These are phyloP conservation scores for Aspergillus egyptiacus DNA, from an alignment of 495 filamentous ascomycete genomes.

Conservation along the genomic window DNA sequence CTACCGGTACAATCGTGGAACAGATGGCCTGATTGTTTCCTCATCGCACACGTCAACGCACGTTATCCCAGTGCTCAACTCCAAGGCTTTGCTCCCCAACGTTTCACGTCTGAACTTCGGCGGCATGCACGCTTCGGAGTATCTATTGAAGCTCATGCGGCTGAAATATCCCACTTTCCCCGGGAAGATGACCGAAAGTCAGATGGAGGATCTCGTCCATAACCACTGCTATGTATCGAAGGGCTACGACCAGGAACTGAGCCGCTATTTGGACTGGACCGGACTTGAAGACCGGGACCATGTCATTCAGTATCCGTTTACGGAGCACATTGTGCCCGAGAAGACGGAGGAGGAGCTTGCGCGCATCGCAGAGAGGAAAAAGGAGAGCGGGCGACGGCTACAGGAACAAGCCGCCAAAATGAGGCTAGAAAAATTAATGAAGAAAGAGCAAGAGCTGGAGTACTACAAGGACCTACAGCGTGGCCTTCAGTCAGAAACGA, in stretches of 20 bases:
- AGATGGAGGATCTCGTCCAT: constrained; percentile 78
- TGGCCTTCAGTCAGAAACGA: constrained; percentile 60
- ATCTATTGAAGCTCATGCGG: constrained; percentile 77
- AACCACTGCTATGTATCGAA: constrained; percentile 87
- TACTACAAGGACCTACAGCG: constrained; percentile 81
- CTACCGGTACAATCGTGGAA: constrained; percentile 84
- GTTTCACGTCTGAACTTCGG: constrained; percentile 93
- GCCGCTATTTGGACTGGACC: constrained; percentile 72
- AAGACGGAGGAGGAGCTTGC: constrained; percentile 92
- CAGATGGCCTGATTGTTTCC: constrained; percentile 82
- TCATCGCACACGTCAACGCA: constrained; percentile 92
- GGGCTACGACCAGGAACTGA: constrained; percentile 73
- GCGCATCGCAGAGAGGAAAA: constrained; percentile 79
- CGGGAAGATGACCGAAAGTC: constrained; percentile 72
- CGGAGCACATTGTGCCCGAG: constrained; percentile 78
- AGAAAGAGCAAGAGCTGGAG: constrained; percentile 91
- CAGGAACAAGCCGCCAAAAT: constrained; percentile 97
- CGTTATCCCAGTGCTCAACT: constrained; percentile 86
- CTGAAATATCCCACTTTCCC: constrained; percentile 93
- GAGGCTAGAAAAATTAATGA: constrained; percentile 87
- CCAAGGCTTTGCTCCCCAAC: constrained; percentile 73
- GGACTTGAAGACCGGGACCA: constrained; percentile 83
- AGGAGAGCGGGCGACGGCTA: constrained; percentile 82
- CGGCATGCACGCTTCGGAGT: constrained; percentile 80
- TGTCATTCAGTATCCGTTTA: constrained; percentile 88